Evolutionary conservation across 75 land plant genomes (phyloP), one percentile per base, ranked within the genome.

Genomic region (Cryptomeria japonica): DNA sequence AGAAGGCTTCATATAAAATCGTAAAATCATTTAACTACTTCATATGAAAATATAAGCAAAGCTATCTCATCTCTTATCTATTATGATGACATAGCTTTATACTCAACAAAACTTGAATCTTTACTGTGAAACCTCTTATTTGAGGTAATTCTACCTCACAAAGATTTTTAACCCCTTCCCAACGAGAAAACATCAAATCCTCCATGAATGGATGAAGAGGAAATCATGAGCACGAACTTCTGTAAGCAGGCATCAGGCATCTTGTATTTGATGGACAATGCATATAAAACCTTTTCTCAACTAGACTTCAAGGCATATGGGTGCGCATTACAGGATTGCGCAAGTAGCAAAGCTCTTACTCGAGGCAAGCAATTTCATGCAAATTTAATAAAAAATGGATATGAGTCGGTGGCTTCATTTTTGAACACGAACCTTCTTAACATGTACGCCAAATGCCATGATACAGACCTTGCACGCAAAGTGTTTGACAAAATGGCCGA

Each of bases 401-500:
- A 28, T 0, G 61, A 25, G 3, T 15, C 64, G 5, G 28, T 34
- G 13, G 53, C 34, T 12, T 84, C 53, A 2, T 47, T 84, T 84
- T 32, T 72, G 34, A 55, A 53, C 14, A 84, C 58, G 2, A 31
- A 49, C 31, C 85, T 84, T 55, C 41, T 84, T 42, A 84, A 84
- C 85, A 84, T 84, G 85, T 84, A 84, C 7, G 56, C 85, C 41
- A 84, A 84, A 55, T 84, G 85, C 8, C 88, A 87, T 0, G 38
- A 42, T 13, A 44, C 73, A 28, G 42, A 37, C 36, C 39, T 58
- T 44, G 93, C 93, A 44, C 56, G 85, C 85, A 75, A 87, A 51
- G 84, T 90, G 85, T 92, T 92, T 73, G 91, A 89, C 7, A 82
- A 86, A 86, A 85, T 92, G 87, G 86, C 92, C 53, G 53, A 83